These are phyloP conservation scores for Lactifluus echinatus DNA, from an alignment of 768 basidiomycete genomes.

Conservation along the genomic window DNA sequence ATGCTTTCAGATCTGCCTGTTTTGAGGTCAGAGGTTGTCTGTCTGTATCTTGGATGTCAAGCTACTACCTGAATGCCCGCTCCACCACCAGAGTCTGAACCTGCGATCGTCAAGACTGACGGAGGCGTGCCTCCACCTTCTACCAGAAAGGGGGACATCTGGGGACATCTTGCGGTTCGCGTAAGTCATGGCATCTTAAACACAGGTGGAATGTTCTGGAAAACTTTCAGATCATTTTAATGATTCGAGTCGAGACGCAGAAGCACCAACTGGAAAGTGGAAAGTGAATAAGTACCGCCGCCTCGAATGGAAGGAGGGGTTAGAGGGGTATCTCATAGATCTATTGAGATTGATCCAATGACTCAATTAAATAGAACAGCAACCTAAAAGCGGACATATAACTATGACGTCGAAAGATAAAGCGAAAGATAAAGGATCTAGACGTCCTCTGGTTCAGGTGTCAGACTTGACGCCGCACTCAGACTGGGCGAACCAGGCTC, in stretches of 20 bases:
- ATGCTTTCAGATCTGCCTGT: conserved; percentile 85
- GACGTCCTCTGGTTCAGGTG: conserved; percentile 4
- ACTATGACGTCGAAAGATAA: background rate
- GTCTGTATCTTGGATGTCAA: background rate
- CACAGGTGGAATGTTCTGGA: no score
- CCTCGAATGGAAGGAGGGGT: no score
- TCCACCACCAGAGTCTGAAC: conserved; percentile 77
- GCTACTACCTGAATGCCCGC: conserved; percentile 76
- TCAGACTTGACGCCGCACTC: conserved; percentile 10
- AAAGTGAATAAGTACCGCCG: no score
- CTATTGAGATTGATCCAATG: background rate
- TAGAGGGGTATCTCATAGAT: background rate
- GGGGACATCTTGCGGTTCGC: no score
- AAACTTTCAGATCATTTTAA: no score
- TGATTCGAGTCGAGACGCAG: no score
- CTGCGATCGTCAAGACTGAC: conserved; percentile 62
- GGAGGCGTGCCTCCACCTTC: conserved; percentile 2
- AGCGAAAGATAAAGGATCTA: no score
- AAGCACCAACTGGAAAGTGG: no score
- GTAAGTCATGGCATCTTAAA: no score
- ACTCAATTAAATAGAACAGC: background rate
- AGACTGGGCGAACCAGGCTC: conserved; percentile 1
- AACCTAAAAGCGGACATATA: no score
- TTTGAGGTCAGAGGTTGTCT: background rate
- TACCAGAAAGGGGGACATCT: background rate